Evolutionary conservation across 1,284 basidiomycete genomes (phyloP), one percentile per base, ranked within the genome.

Genomic region (Cryptococcus amylolentus): DNA sequence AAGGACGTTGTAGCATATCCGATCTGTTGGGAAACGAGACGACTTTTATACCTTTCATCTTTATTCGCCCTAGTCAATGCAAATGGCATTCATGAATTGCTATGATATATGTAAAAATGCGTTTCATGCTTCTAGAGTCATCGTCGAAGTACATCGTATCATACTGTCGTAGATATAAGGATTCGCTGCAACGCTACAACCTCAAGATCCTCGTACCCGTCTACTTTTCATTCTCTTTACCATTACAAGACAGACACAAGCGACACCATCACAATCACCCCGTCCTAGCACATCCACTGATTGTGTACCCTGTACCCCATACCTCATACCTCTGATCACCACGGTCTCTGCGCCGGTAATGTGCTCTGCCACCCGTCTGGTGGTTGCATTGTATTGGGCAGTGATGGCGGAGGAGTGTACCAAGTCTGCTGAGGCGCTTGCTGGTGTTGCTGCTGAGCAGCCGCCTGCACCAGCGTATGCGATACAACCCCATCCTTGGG

Each of bases 301-400:
- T 40, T 2, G 26, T 20, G 27, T 12, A 16, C 23, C 23, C 23
- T 23, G 23, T 23, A 3, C 23, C 23, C 23, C 23, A 13, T 40
- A 52, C 54, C 14, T 54, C 57, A 41, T 56, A 40, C 65, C 67
- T 63, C 51, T 65, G 59, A 60, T 66, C 62, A 1, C 64, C 66
- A 26, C 58, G 53, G n/a, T 41, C 31, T 51, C n/a, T 61, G 55
- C 5, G 61, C 52, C 31, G 64, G 68, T 39, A 66, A 55, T 2
- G 68, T 67, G 16, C 58, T 58, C 39, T 50, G 58, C 70, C 70
- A 72, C 3, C 70, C 70, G 41, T 70, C 68, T 38, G 70, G 67
- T 39, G 54, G 51, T 10, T 68, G 66, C 27, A 63, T 64, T 9
- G 52, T 54, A 31, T 67, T 67, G 23, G 70, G 41, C 47, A 47